Evolutionary conservation across 2,329 filamentous ascomycete species (phyloP), one percentile per base, ranked within the genome.

Genomic region (Pyricularia pennisetigena): DNA sequence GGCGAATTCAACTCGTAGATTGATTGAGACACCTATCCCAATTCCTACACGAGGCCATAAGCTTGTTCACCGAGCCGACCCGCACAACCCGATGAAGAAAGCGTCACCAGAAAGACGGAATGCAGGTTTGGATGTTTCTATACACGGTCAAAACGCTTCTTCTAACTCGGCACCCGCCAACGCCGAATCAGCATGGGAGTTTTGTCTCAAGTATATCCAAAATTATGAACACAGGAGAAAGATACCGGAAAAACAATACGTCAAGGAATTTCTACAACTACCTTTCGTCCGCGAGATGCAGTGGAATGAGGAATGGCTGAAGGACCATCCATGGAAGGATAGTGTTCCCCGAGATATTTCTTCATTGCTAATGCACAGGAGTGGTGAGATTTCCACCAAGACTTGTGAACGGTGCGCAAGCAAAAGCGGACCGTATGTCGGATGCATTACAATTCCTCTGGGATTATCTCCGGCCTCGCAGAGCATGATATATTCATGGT

Each of bases 311-410:
- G 2, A 54, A 1, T 71, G 75, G 71, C 2, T 41, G n/a, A 6
- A n/a, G 16, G 64, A 67, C 0, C 66, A 72, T 61, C 70, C 72
- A 0, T 76, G 68, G 20, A 54, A 16, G 6, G 76, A 77, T 66
- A 65, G 68, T 7, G 68, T 71, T 8, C 68, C 72, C 12, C 70
- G 72, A 32, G 76, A 78, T 63, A 65, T 77, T 5, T 73, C 75
- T 9, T 72, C 74, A 20, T 49, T 77, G 5, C 68, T 78, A 7
- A 69, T 78, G 8, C 75, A 78, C 32, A n/a, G 75, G 2, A 78
- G 74, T 1, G 77, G 76, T 16, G 73, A 77, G 2, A 68, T 68
- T 20, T 73, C 73, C 2, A 66, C 69, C 0, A 57, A 30, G 4
- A 73, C 76, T 2, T 78, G 77, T 69, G 24, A 30, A 0, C 67